phyloP scores from a whole-genome alignment of 169 alveolate species.

The Cryptosporidium canis region DNA sequence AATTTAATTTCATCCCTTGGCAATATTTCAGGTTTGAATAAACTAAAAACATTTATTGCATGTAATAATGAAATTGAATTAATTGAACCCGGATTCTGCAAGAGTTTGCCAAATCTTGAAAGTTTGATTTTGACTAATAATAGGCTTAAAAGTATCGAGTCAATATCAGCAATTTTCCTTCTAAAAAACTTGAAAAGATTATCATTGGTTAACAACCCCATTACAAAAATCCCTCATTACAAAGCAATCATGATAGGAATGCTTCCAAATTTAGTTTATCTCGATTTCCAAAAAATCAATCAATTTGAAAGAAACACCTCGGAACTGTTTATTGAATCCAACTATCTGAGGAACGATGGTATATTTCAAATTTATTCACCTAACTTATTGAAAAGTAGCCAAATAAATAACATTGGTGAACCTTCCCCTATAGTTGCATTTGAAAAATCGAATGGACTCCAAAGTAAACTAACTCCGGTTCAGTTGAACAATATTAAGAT shows the following conservation, averaged over 20 bases:
- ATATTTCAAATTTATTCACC: conserved; percentile 1
- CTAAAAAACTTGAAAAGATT: conserved; percentile 74
- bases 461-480: neutral
- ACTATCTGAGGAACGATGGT: conserved; percentile 38
- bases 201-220: conserved; percentile 78
- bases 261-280: conserved; percentile 79
- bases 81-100: conserved; percentile 11
- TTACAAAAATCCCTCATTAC: conserved; percentile 80
- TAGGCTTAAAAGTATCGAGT: conserved; percentile 76
- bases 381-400: neutral
- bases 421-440: neutral
- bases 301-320: conserved; percentile 80
- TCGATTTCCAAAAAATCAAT: conserved; percentile 82
- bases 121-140: conserved; percentile 89
- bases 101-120: conserved; percentile 82
- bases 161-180: conserved; percentile 71
- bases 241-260: conserved; percentile 77
- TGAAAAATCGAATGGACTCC: neutral
- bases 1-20: conserved; percentile 8
- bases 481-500: conserved; percentile 24
- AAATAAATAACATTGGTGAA: neutral
- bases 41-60: conserved; percentile 17
- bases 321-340: conserved; percentile 30
- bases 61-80: conserved; percentile 52
- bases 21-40: conserved; percentile 25